A percentile compares a stretch with the other conserved stretches of the same genome.
Evolutionary conservation across 305 asterid genomes (phyloP).

Genomic region (Solanum hybrid): DNA sequence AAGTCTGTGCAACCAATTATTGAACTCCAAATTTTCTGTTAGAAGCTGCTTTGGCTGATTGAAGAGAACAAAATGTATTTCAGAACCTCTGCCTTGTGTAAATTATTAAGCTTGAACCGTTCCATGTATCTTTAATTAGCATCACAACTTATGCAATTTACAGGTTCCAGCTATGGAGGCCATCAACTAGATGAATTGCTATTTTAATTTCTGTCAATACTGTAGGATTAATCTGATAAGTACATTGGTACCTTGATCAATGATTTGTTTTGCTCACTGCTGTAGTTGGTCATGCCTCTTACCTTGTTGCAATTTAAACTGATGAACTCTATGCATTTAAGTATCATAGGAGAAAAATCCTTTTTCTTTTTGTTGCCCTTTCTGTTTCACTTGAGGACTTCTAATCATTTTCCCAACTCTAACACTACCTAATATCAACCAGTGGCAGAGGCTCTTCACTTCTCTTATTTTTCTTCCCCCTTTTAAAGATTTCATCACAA

Average conservation of each 20-base stretch:
- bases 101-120: not conserved
- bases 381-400: not conserved
- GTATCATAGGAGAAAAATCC: not conserved
- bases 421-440: not conserved
- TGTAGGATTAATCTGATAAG: not conserved
- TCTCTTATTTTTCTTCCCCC: not conserved
- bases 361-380: not conserved
- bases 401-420: not conserved
- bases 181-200: not conserved
- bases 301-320: not conserved
- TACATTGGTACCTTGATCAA: not conserved
- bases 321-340: not conserved
- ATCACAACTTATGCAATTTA: not conserved
- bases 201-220: not conserved
- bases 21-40: not conserved
- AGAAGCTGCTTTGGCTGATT: not conserved
- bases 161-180: not conserved
- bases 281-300: not conserved
- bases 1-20: not conserved
- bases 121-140: not conserved
- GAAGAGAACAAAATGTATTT: not conserved
- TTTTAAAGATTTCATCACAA: not conserved
- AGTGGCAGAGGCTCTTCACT: not conserved
- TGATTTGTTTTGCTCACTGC: not conserved
- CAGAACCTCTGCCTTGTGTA: not conserved